A percentile compares a stretch with the other conserved stretches of the same genome.
Evolutionary conservation across 23 red algal species (phyloP).

Genomic region (Pyropia haitanensis): DNA sequence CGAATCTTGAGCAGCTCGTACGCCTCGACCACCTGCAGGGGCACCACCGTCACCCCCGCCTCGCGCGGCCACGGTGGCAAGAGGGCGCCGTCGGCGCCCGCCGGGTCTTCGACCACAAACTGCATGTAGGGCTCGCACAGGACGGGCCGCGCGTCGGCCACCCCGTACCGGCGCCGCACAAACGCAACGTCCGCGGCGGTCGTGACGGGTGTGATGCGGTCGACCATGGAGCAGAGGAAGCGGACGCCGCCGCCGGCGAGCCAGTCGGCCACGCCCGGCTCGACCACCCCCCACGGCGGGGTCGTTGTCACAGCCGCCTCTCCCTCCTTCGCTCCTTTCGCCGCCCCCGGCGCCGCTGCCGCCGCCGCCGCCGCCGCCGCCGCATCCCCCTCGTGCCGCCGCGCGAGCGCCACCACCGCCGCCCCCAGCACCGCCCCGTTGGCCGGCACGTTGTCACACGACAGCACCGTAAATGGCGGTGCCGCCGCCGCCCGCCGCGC

Average conservation of each 20-base stretch:
- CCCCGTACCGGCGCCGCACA: background rate
- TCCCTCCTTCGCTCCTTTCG: conserved; percentile 12
- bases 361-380: background rate
- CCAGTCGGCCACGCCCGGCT: conserved; percentile 12
- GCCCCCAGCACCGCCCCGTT: conserved; percentile 19
- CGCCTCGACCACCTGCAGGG: conserved; percentile 10
- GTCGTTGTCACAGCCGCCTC: background rate
- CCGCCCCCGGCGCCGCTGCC: conserved; percentile 13
- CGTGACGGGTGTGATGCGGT: conserved; percentile 34
- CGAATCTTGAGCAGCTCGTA: conserved; percentile 39
- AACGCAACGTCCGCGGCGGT: background rate
- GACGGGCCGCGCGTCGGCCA: conserved; percentile 24
- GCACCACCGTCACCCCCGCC: conserved; percentile 13
- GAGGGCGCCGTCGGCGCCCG: background rate
- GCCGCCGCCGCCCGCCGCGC: conserved; percentile 1
- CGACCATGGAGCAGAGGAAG: conserved; percentile 42
- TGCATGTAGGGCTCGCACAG: conserved; percentile 21
- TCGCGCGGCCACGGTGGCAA: background rate
- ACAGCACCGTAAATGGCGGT: conserved; percentile 13
- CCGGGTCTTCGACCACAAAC: conserved; percentile 26
- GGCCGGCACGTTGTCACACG: conserved; percentile 31
- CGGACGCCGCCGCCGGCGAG: conserved; percentile 16
- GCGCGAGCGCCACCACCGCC: conserved; percentile 9
- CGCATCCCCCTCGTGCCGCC: too few species aligned
- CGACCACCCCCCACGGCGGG: background rate